Conservation (phyloP, 257 asterid species). For the Scutellaria minor region DNA sequence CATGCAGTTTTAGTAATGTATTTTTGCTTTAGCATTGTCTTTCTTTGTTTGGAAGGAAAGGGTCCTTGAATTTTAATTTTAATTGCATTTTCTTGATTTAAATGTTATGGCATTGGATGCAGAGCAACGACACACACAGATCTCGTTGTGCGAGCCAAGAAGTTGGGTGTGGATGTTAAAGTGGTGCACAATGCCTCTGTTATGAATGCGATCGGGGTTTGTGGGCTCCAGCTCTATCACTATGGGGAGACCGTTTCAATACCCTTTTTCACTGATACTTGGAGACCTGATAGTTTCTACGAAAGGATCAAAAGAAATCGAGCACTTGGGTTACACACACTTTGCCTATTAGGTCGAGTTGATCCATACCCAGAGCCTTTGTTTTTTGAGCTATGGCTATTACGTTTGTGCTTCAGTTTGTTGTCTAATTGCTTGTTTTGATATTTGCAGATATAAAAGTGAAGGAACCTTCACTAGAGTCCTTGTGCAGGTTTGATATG, state of each 20-base stretch:
- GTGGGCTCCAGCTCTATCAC: slow-evolving; percentile 90
- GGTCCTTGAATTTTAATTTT: slow-evolving; percentile 4
- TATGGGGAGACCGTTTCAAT: slow-evolving; percentile 90
- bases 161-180: slow-evolving; percentile 72
- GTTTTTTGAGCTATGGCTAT: neutral
- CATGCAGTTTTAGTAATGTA: neutral
- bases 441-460: slow-evolving; percentile 74
- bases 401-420: neutral
- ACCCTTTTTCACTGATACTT: slow-evolving; percentile 88
- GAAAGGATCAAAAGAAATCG: slow-evolving; percentile 74
- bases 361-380: neutral
- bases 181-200: slow-evolving; percentile 95
- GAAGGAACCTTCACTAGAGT: slow-evolving; percentile 86
- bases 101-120: slow-evolving; percentile 29
- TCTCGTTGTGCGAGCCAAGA: slow-evolving; percentile 90
- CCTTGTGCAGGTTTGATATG: slow-evolving; percentile 79
- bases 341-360: slow-evolving; percentile 78
- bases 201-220: slow-evolving; percentile 92
- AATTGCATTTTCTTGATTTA: slow-evolving; percentile 14
- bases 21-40: neutral
- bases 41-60: slow-evolving; percentile 4
- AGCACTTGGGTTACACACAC: slow-evolving; percentile 76
- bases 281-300: slow-evolving; percentile 97
- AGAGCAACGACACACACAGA: slow-evolving; percentile 96
- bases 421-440: slow-evolving; percentile 21